Conservation (phyloP, 345 rosid genomes). For the Aurinia saxatilis region DNA sequence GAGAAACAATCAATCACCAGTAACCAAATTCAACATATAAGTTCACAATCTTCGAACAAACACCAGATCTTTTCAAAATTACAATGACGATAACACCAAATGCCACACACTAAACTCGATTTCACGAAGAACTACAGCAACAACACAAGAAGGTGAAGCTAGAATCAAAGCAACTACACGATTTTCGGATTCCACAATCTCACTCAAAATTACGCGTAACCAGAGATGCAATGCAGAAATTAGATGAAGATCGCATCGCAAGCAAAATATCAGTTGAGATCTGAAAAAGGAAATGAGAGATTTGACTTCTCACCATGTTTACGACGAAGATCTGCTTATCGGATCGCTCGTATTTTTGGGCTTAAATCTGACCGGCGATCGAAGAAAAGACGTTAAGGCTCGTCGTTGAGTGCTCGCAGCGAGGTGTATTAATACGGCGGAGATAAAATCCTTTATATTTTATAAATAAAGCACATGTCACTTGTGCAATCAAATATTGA, state of each 20-base stretch:
- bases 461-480: too few species aligned
- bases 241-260: conserved; percentile 5
- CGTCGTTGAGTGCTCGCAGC: conserved; percentile 12
- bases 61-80: conserved; percentile 11
- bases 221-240: not conserved
- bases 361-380: conserved; percentile 20
- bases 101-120: conserved; percentile 6
- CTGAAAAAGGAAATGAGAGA: not conserved
- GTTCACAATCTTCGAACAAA: not conserved
- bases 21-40: not conserved
- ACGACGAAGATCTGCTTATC: conserved; percentile 10
- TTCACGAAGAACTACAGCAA: conserved; percentile 7
- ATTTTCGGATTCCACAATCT: conserved; percentile 5
- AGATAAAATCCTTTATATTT: not conserved
- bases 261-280: conserved; percentile 6
- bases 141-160: not conserved
- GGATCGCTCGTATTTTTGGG: conserved; percentile 8
- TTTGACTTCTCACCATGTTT: conserved; percentile 15
- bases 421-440: conserved; percentile 17
- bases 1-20: conserved; percentile 1
- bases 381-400: conserved; percentile 21
- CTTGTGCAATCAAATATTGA: too few species aligned
- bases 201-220: not conserved
- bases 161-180: not conserved
- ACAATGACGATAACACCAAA: not conserved